Percentiles rank a stretch among this genome's conserved stretches.
These are phyloP conservation scores for Penicillium dipodomyicola DNA, from an alignment of 495 filamentous ascomycete species.

Conservation along the genomic window DNA sequence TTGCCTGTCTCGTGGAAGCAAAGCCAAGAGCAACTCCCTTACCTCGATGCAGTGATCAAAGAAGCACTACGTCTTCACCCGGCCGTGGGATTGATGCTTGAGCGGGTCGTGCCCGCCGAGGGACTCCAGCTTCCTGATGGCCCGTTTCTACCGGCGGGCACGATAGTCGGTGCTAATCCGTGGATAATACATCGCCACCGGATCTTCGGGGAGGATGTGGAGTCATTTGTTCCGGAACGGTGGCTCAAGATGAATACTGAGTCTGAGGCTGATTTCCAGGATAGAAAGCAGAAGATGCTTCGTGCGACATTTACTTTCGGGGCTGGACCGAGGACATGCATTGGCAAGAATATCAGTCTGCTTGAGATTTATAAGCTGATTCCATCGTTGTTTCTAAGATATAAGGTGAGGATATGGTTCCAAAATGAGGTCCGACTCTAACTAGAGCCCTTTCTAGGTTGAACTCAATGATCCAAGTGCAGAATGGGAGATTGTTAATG, in stretches of 20 bases:
- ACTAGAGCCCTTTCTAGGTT: conserved; percentile 15
- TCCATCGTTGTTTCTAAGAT: conserved; percentile 56
- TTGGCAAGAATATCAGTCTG: conserved; percentile 71
- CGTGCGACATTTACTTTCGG: conserved; percentile 50
- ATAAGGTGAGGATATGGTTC: conserved; percentile 22
- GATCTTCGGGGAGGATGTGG: conserved; percentile 18
- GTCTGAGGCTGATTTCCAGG: conserved; percentile 29
- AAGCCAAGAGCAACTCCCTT: conserved; percentile 50
- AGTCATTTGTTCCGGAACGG: conserved; percentile 53
- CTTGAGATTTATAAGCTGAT: conserved; percentile 80
- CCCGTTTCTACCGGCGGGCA: conserved; percentile 56
- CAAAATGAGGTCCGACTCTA: neutral
- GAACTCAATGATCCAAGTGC: conserved; percentile 23
- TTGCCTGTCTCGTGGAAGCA: conserved; percentile 30
- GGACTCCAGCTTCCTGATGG: conserved; percentile 46
- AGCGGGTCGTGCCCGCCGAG: conserved; percentile 42
- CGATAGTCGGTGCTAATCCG: conserved; percentile 55
- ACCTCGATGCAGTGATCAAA: conserved; percentile 64
- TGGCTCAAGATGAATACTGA: conserved; percentile 47
- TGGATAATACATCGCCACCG: conserved; percentile 23
- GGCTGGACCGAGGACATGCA: conserved; percentile 60
- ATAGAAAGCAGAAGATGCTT: conserved; percentile 23
- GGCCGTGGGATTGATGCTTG: conserved; percentile 54
- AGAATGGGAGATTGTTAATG: conserved; percentile 31
- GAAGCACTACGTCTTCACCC: conserved; percentile 67